A percentile compares a stretch with the other conserved stretches of the same genome.
phyloP scores from a whole-genome alignment of 768 basidiomycete genomes.

The Amanita fuliginea region DNA sequence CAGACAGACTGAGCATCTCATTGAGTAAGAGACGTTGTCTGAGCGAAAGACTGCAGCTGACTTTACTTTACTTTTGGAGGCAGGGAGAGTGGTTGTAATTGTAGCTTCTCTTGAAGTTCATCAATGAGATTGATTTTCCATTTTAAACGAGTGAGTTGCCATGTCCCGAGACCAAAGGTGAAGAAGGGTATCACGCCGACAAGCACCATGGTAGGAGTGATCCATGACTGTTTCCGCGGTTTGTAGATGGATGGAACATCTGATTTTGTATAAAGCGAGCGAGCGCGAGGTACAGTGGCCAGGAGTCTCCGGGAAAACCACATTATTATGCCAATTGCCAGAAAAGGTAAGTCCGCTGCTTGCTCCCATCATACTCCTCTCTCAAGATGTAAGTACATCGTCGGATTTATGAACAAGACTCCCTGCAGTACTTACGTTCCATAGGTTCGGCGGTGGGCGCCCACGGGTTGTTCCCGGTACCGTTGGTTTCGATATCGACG shows the following conservation, averaged over 20 bases:
- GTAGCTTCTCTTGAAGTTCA: conserved; percentile 84
- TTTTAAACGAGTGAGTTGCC: conserved; percentile 88
- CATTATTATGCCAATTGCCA: too few relatives aligned
- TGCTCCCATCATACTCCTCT: neutral
- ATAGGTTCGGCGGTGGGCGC: conserved; percentile 29
- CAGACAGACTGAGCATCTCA: conserved; percentile 36
- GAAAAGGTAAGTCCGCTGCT: neutral
- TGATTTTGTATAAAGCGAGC: conserved; percentile 1
- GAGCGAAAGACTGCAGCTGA: conserved; percentile 27
- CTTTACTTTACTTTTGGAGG: conserved; percentile 94
- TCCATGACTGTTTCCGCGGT: conserved; percentile 46
- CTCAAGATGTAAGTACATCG: conserved; percentile 2
- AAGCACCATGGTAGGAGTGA: conserved; percentile 62
- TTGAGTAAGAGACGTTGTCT: conserved; percentile 8
- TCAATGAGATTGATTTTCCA: conserved; percentile 96
- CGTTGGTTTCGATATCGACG: conserved; percentile 57
- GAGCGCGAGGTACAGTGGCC: neutral
- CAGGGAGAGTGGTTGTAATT: conserved; percentile 63
- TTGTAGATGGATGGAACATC: conserved; percentile 40
- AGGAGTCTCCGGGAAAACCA: neutral
- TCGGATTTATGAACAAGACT: neutral
- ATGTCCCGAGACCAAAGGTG: conserved; percentile 81
- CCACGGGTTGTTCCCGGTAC: conserved; percentile 24
- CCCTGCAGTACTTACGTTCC: neutral
- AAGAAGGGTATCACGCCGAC: conserved; percentile 84